Conservation (phyloP, 441 rosid species). For the Erodium moschatum region DNA sequence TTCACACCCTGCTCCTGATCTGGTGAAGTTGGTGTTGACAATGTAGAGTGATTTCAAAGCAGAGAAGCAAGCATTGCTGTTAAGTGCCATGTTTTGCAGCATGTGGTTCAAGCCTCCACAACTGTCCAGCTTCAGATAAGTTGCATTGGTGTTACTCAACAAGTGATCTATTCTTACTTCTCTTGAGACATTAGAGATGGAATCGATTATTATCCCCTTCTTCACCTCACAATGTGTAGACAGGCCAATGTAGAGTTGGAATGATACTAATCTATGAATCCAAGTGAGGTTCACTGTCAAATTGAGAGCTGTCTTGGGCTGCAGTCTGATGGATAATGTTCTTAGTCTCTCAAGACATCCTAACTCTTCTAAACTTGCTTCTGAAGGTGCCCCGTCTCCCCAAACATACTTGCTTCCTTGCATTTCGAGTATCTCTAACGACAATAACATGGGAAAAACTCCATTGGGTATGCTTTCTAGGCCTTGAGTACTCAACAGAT, state of each 20-base stretch:
- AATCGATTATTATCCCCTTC: conserved; percentile 25
- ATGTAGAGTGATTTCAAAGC: conserved; percentile 26
- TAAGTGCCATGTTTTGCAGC: conserved; percentile 19
- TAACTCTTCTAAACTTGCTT: conserved; percentile 28
- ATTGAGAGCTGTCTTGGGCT: neutral
- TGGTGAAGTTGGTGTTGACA: conserved; percentile 22
- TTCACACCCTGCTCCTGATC: conserved; percentile 23
- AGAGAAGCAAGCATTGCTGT: conserved; percentile 20
- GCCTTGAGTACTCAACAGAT: conserved; percentile 32
- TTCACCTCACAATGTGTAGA: conserved; percentile 26
- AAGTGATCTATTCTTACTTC: conserved; percentile 26
- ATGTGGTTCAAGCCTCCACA: conserved; percentile 28
- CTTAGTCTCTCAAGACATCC: conserved; percentile 1
- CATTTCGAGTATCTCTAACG: conserved; percentile 31
- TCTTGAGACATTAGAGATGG: conserved; percentile 23
- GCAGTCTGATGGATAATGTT: neutral
- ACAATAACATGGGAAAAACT: conserved; percentile 17
- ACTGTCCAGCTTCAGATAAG: conserved; percentile 24
- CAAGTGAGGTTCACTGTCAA: neutral
- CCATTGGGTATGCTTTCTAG: conserved; percentile 24
- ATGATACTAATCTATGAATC: conserved; percentile 23
- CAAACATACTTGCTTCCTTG: conserved; percentile 28
- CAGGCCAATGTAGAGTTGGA: conserved; percentile 25
- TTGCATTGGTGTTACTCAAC: conserved; percentile 21
- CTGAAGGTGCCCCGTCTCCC: conserved; percentile 22